These are phyloP conservation scores for Handroanthus guayacan DNA, from an alignment of 257 asterid species.

Conservation along the genomic window DNA sequence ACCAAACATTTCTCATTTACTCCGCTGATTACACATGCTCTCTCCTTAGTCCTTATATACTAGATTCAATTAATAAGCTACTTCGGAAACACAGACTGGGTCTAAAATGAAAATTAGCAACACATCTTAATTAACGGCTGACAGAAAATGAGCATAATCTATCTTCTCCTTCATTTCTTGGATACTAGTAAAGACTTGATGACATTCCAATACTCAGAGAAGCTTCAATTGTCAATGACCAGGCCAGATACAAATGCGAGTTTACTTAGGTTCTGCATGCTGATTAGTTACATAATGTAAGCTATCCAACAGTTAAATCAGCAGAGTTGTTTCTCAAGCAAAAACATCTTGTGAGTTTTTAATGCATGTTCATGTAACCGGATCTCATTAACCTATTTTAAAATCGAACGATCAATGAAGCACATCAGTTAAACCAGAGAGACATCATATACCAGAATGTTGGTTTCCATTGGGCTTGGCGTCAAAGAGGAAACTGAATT, in stretches of 20 bases:
- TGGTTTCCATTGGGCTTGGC: slow-evolving; percentile 54
- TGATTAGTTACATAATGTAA: slow-evolving; percentile 8
- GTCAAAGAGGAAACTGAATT: slow-evolving; percentile 49
- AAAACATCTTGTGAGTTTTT: slow-evolving; percentile 12
- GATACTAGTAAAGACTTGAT: background rate
- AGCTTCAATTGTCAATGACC: slow-evolving; percentile 16
- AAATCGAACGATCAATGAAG: slow-evolving; percentile 26
- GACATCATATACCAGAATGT: slow-evolving; percentile 46
- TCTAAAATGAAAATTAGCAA: slow-evolving; percentile 4
- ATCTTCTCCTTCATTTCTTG: slow-evolving; percentile 16
- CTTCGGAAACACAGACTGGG: background rate
- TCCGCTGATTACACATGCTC: too few species aligned
- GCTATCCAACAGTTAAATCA: slow-evolving; percentile 20
- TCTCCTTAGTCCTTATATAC: too few species aligned
- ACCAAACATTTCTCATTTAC: too few species aligned
- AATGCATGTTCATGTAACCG: slow-evolving; percentile 12
- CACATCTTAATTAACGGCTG: slow-evolving; percentile 22
- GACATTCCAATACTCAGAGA: slow-evolving; percentile 19
- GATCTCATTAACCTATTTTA: slow-evolving; percentile 21
- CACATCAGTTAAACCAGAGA: slow-evolving; percentile 32
- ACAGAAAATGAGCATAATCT: background rate
- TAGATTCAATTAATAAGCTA: too few species aligned
- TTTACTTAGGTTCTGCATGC: background rate
- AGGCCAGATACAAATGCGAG: slow-evolving; percentile 6
- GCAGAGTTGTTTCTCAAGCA: slow-evolving; percentile 24